Conservation (phyloP, 441 rosid species). For the Brassica balearica region DNA sequence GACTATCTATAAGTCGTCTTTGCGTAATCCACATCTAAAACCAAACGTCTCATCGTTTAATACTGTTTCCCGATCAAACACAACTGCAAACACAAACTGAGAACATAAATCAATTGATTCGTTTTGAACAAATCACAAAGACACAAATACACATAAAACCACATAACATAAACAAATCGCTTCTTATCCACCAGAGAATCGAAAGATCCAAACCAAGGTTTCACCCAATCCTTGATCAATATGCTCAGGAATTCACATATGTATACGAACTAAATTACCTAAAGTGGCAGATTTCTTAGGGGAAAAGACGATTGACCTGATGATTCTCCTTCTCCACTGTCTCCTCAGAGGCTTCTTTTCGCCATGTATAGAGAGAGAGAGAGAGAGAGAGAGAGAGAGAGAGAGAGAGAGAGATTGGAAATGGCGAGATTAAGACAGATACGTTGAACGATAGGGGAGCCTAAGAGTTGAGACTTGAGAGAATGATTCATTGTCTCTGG, state of each 20-base stretch:
- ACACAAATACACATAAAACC: not conserved
- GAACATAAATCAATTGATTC: not conserved
- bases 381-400: not conserved
- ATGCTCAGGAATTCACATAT: not conserved
- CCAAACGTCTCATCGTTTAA: too few species aligned
- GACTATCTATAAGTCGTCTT: too few species aligned
- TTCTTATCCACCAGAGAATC: too few species aligned
- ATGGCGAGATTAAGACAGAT: too few species aligned
- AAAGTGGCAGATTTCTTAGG: not conserved
- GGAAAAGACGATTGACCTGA: not conserved
- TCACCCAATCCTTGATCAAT: not conserved
- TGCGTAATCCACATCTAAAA: too few species aligned
- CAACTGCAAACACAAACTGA: not conserved
- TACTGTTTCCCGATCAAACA: too few species aligned
- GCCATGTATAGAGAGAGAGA: not conserved
- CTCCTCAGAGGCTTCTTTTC: not conserved
- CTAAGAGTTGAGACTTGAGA: too few species aligned
- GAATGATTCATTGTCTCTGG: too few species aligned
- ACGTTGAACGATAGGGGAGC: too few species aligned
- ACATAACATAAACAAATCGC: not conserved
- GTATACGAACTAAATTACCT: not conserved
- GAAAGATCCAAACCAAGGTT: too few species aligned
- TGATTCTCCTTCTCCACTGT: not conserved
- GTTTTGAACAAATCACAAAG: not conserved
- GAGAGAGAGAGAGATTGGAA: not conserved